Evolutionary conservation across 2,329 filamentous ascomycete species (phyloP).

Genomic region (Aureobasidium leucospermi): DNA sequence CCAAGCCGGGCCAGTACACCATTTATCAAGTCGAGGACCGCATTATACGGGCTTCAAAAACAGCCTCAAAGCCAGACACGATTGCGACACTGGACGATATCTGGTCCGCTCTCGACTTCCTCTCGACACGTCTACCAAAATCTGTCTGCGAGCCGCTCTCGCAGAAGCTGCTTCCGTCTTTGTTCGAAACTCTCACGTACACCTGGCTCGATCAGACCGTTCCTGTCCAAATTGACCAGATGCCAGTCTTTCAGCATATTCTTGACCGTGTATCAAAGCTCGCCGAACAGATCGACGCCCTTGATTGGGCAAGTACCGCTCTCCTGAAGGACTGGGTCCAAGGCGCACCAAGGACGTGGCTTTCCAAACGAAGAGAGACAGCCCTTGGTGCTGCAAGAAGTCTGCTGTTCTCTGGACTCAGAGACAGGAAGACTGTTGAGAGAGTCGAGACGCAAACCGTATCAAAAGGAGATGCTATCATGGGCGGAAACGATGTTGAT

Average conservation of each 20-base stretch:
- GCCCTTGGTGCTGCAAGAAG: constrained; percentile 68
- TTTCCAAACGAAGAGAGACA: constrained; percentile 72
- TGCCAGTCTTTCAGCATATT: constrained; percentile 63
- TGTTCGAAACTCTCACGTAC: constrained; percentile 61
- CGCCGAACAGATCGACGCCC: constrained; percentile 52
- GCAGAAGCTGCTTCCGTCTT: constrained; percentile 59
- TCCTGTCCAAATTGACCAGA: constrained; percentile 63
- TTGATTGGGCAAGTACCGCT: constrained; percentile 52
- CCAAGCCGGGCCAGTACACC: constrained; percentile 17
- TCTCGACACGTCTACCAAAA: constrained; percentile 44
- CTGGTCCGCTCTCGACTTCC: constrained; percentile 40
- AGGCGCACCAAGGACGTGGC: constrained; percentile 74
- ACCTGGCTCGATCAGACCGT: constrained; percentile 71
- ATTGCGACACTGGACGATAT: constrained; percentile 37
- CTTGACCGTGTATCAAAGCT: constrained; percentile 60
- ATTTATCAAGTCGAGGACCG: constrained; percentile 19
- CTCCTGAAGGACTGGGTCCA: constrained; percentile 73
- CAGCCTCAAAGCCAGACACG: not conserved
- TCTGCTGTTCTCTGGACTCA: constrained; percentile 60
- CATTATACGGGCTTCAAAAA: constrained; percentile 21
- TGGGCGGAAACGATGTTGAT: constrained; percentile 44
- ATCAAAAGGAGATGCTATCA: constrained; percentile 58
- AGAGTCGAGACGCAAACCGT: constrained; percentile 78
- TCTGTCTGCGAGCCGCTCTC: constrained; percentile 51
- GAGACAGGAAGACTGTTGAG: constrained; percentile 64